Conservation (phyloP, 1,284 basidiomycete species). For the Papiliotrema laurentii region DNA sequence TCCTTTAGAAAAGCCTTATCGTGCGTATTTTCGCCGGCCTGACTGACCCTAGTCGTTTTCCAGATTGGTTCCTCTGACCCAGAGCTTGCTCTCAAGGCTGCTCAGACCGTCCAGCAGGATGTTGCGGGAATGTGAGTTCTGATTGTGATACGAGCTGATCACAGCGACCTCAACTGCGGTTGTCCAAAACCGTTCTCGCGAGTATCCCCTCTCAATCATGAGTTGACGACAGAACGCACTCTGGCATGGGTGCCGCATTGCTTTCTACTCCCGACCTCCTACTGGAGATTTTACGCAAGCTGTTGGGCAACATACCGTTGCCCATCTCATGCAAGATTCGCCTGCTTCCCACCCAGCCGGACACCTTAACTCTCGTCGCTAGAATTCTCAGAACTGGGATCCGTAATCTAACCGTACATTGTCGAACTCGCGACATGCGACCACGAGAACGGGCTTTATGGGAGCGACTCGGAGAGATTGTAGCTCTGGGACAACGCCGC, state of each 20-base stretch:
- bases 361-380: conserved; percentile 80
- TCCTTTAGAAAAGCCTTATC: conserved; percentile 85
- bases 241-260: conserved; percentile 95
- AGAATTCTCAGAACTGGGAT: conserved; percentile 84
- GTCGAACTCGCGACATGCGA: conserved; percentile 90
- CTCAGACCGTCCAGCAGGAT: conserved; percentile 78
- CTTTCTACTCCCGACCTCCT: conserved; percentile 86
- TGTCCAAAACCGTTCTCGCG: conserved; percentile 90
- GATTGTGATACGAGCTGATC: conserved; percentile 1
- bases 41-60: conserved; percentile 44
- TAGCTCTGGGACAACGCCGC: conserved; percentile 55
- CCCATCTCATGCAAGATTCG: conserved; percentile 90
- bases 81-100: conserved; percentile 84
- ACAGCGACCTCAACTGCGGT: conserved; percentile 54
- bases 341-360: conserved; percentile 75
- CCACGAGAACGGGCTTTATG: conserved; percentile 74
- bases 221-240: conserved; percentile 57
- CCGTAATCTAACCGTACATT: conserved; percentile 87
- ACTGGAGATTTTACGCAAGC: conserved; percentile 74
- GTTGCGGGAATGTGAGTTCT: conserved; percentile 68
- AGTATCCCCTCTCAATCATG: conserved; percentile 5
- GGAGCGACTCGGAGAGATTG: conserved; percentile 75
- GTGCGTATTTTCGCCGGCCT: conserved; percentile 17
- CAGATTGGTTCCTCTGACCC: conserved; percentile 91
- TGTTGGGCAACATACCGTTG: conserved; percentile 71